Percentiles rank a stretch among this genome's conserved stretches.
phyloP scores from a whole-genome alignment of 2,329 filamentous ascomycete species.

The Aspergillus sp. region DNA sequence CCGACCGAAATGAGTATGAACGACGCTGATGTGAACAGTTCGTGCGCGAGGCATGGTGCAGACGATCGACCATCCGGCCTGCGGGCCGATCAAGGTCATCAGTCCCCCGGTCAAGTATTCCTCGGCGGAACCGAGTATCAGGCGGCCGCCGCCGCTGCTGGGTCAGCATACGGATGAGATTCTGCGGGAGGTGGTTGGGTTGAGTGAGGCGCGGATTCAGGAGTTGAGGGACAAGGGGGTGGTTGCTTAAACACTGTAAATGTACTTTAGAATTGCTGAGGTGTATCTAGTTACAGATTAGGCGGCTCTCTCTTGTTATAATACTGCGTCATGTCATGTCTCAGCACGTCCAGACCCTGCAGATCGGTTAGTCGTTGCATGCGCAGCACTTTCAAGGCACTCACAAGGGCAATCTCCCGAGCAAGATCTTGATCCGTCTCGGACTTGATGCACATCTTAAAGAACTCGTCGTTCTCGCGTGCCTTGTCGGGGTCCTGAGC shows the following conservation, averaged over 20 bases:
- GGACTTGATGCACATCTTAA: conserved; percentile 32
- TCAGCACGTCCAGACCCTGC: conserved; percentile 28
- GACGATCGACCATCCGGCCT: conserved; percentile 77
- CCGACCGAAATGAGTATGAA: neutral
- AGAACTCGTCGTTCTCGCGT: conserved; percentile 37
- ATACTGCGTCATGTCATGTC: conserved; percentile 34
- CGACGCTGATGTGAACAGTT: conserved; percentile 38
- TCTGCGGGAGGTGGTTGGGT: neutral
- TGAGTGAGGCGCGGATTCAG: neutral
- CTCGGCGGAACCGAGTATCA: conserved; percentile 4
- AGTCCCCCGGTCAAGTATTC: conserved; percentile 36
- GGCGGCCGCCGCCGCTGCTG: conserved; percentile 1
- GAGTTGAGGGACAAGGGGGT: conserved; percentile 2
- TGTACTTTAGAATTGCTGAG: neutral
- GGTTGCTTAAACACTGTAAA: neutral
- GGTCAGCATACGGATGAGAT: conserved; percentile 5
- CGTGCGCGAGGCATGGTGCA: conserved; percentile 83
- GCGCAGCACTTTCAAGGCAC: conserved; percentile 2
- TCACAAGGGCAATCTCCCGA: conserved; percentile 26
- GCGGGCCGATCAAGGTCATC: conserved; percentile 83
- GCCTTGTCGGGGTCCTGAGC: conserved; percentile 35
- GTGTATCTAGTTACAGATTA: neutral
- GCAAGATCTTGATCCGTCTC: conserved; percentile 29
- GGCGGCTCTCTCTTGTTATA: conserved; percentile 16
- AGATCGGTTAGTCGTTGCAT: neutral